These are phyloP conservation scores for Chimonanthus praecox DNA, from an alignment of 164 flowering plant species.

Conservation along the genomic window DNA sequence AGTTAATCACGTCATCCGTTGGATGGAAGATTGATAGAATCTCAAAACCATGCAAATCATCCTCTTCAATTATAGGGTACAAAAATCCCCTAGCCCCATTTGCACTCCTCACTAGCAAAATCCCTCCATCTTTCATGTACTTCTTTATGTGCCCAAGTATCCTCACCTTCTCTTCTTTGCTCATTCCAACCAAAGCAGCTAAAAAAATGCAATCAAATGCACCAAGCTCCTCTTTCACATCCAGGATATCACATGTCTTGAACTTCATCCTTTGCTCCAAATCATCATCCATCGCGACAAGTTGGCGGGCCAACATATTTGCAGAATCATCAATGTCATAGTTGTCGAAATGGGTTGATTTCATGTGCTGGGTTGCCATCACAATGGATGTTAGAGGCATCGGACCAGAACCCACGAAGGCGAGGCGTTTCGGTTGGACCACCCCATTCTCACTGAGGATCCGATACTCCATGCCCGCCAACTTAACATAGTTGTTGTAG, in stretches of 20 bases:
- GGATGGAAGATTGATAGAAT: conserved; percentile 51
- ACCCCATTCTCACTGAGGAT: conserved; percentile 29
- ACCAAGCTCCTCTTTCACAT: conserved; percentile 31
- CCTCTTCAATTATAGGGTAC: conserved; percentile 49
- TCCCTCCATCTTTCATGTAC: conserved; percentile 41
- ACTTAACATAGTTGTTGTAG: conserved; percentile 46
- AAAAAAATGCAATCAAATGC: conserved; percentile 45
- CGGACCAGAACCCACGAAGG: conserved; percentile 72
- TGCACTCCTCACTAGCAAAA: conserved; percentile 53
- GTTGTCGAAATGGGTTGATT: conserved; percentile 37
- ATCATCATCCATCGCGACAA: conserved; percentile 36
- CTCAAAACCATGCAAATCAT: conserved; percentile 42
- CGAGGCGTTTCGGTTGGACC: conserved; percentile 38
- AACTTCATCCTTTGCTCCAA: conserved; percentile 48
- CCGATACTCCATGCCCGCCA: conserved; percentile 32
- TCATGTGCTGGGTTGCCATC: conserved; percentile 46
- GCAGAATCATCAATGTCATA: conserved; percentile 29
- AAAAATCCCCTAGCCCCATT: conserved; percentile 52
- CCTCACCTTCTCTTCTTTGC: conserved; percentile 38
- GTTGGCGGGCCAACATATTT: conserved; percentile 19
- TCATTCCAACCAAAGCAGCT: conserved; percentile 66
- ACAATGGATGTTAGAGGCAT: conserved; percentile 55
- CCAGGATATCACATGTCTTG: conserved; percentile 34
- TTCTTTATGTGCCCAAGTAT: conserved; percentile 38
- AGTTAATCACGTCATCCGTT: conserved; percentile 44